Conservation (phyloP, 1,284 basidiomycete genomes). For the Papiliotrema flavescens region DNA sequence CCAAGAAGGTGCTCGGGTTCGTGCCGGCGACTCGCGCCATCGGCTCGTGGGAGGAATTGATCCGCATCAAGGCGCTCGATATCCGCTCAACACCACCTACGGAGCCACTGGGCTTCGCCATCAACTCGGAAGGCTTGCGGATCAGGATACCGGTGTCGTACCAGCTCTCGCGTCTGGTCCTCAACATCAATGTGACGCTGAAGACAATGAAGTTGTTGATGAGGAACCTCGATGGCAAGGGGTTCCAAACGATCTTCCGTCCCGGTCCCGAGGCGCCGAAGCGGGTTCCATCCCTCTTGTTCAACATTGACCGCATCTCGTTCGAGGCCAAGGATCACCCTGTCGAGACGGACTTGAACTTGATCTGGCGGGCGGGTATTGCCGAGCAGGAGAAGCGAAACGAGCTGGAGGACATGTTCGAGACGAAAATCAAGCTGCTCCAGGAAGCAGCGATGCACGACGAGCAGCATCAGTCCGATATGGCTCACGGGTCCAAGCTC, state of each 20-base stretch:
- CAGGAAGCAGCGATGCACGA: slow-evolving; percentile 34
- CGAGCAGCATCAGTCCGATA: not conserved
- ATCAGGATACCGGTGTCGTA: slow-evolving; percentile 78
- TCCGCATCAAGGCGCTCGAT: slow-evolving; percentile 61
- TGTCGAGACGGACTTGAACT: slow-evolving; percentile 74
- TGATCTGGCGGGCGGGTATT: slow-evolving; percentile 73
- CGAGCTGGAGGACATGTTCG: slow-evolving; percentile 76
- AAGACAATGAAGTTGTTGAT: slow-evolving; percentile 69
- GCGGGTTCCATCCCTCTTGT: slow-evolving; percentile 60
- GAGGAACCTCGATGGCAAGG: slow-evolving; percentile 21
- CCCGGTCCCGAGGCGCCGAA: slow-evolving; percentile 71
- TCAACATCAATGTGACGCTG: slow-evolving; percentile 61
- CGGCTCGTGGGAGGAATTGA: slow-evolving; percentile 73
- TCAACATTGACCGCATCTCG: slow-evolving; percentile 62
- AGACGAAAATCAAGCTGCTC: slow-evolving; percentile 65
- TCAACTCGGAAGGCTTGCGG: slow-evolving; percentile 60
- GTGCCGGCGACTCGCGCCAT: slow-evolving; percentile 49
- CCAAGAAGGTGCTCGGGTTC: slow-evolving; percentile 49
- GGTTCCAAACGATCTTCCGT: slow-evolving; percentile 40
- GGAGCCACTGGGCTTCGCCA: slow-evolving; percentile 7
- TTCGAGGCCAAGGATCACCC: slow-evolving; percentile 86
- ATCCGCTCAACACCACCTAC: slow-evolving; percentile 39
- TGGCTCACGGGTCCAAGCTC: slow-evolving; percentile 10
- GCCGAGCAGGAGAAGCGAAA: slow-evolving; percentile 71
- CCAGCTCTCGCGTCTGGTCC: slow-evolving; percentile 67